Evolutionary conservation across 2,329 filamentous ascomycete genomes (phyloP).

Genomic region (Calonectria hongkongensis): DNA sequence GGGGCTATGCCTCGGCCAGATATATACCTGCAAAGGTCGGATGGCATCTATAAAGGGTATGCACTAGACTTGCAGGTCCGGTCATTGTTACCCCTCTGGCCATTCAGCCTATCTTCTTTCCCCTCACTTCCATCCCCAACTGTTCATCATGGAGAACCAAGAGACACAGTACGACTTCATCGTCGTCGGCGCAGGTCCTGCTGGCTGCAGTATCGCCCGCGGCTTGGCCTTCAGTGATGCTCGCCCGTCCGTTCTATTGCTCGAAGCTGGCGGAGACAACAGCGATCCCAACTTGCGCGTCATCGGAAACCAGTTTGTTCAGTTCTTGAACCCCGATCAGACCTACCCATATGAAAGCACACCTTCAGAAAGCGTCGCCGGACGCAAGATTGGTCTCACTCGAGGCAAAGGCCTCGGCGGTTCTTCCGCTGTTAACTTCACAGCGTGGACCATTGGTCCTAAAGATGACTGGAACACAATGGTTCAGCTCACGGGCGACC

Average conservation of each 20-base stretch:
- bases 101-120: background rate
- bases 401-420: constrained; percentile 44
- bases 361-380: constrained; percentile 37
- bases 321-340: constrained; percentile 41
- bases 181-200: constrained; percentile 44
- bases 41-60: constrained; percentile 24
- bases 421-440: constrained; percentile 45
- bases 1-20: background rate
- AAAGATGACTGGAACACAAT: constrained; percentile 45
- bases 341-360: constrained; percentile 42
- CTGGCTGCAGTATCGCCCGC: constrained; percentile 41
- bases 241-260: constrained; percentile 37
- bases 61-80: background rate
- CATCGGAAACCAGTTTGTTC: constrained; percentile 42
- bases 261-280: constrained; percentile 45
- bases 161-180: constrained; percentile 43
- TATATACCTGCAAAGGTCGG: background rate
- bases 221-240: constrained; percentile 38
- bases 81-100: background rate
- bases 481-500: constrained; percentile 37
- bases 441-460: constrained; percentile 42
- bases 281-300: constrained; percentile 39
- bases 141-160: constrained; percentile 19
- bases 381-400: constrained; percentile 41
- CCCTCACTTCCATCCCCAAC: background rate